Evolutionary conservation across 2,329 filamentous ascomycete genomes (phyloP).

Genomic region (Cytospora chrysosperma): DNA sequence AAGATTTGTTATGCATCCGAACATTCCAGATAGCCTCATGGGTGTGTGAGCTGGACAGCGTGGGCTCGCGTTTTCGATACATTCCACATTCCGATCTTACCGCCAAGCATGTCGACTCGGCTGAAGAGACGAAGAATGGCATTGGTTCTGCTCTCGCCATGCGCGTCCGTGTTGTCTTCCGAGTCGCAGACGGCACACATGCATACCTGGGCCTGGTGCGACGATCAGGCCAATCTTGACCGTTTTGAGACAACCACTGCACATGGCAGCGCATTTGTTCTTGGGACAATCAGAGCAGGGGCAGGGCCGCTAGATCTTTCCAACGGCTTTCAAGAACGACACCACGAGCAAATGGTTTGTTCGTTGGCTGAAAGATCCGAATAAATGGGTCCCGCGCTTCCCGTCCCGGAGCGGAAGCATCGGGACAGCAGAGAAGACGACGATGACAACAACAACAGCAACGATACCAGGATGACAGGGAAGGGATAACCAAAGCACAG

Average conservation of each 20-base stretch:
- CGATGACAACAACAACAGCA: too few relatives aligned
- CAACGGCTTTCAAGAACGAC: neutral
- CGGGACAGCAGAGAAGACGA: too few relatives aligned
- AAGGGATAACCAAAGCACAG: too few relatives aligned
- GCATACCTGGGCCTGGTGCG: slow-evolving; percentile 2
- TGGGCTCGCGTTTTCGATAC: slow-evolving; percentile 9
- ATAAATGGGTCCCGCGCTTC: too few relatives aligned
- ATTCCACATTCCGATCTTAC: slow-evolving; percentile 1
- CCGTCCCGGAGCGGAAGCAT: neutral
- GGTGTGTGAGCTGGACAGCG: neutral
- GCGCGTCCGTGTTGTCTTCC: neutral
- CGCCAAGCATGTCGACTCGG: neutral
- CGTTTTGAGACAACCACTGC: neutral
- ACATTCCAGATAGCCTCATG: slow-evolving; percentile 17
- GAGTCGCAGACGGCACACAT: neutral
- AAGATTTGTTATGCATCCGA: slow-evolving; percentile 7
- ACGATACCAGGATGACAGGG: too few relatives aligned
- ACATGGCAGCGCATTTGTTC: neutral
- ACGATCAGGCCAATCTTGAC: neutral
- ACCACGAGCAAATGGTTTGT: neutral
- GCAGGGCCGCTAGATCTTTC: neutral
- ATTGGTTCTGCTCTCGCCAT: neutral
- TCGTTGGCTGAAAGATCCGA: neutral
- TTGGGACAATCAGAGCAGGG: neutral
- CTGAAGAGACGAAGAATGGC: neutral